Conservation (phyloP, 2,329 filamentous ascomycete genomes). For the Aspergillus sclerotialis region DNA sequence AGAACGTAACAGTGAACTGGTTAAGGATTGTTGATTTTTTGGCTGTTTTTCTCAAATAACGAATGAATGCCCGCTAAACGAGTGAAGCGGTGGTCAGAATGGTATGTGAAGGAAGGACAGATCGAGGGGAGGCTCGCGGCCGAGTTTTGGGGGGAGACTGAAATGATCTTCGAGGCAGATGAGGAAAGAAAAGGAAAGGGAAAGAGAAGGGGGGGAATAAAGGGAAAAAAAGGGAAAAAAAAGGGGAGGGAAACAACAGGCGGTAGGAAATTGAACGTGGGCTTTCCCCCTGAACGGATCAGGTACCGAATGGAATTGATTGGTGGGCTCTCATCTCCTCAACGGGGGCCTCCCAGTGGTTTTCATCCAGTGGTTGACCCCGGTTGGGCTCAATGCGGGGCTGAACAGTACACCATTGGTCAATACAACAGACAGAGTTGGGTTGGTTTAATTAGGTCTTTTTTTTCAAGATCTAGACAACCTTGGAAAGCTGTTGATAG, state of each 20-base stretch:
- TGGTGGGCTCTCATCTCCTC: constrained; percentile 8
- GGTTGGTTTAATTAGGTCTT: neutral
- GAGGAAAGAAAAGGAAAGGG: constrained; percentile 8
- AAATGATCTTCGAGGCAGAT: constrained; percentile 1
- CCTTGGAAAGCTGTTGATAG: too few relatives aligned
- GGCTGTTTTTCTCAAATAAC: constrained; percentile 15
- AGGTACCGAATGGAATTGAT: too few relatives aligned
- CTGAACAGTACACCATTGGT: too few relatives aligned
- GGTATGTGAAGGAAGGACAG: constrained; percentile 3
- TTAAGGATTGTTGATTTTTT: constrained; percentile 13
- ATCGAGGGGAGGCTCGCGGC: constrained; percentile 3
- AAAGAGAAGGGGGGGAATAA: constrained; percentile 28
- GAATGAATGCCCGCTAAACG: constrained; percentile 76
- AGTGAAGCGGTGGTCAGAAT: constrained; percentile 30
- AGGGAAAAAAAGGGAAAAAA: constrained; percentile 9
- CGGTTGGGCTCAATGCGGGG: too few relatives aligned
- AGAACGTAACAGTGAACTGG: too few relatives aligned
- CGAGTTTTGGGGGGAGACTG: constrained; percentile 6
- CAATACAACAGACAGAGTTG: neutral
- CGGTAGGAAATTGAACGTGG: constrained; percentile 4
- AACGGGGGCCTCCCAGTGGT: neutral
- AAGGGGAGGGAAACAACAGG: constrained; percentile 5
- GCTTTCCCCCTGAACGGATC: too few relatives aligned
- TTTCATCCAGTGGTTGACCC: neutral
- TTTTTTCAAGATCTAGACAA: neutral